Evolutionary conservation across 2,329 filamentous ascomycete species (phyloP).

Genomic region (Fusarium miscanthi): DNA sequence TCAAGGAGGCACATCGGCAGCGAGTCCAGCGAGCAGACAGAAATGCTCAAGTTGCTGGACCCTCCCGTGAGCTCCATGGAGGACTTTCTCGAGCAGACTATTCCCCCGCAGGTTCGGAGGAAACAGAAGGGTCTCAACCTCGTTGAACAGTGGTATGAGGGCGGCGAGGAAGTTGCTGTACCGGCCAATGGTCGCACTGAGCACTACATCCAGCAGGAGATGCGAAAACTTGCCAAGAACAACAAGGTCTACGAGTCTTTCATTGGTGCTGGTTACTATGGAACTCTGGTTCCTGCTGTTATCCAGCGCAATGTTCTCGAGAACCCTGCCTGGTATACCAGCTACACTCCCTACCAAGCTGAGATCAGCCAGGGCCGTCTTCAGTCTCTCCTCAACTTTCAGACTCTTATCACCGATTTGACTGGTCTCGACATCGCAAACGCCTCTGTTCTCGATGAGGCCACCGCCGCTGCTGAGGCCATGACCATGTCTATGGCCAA

Average conservation of each 20-base stretch:
- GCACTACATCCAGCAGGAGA: slow-evolving; percentile 57
- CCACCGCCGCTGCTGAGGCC: slow-evolving; percentile 92
- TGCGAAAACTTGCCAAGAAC: slow-evolving; percentile 63
- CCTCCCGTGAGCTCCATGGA: slow-evolving; percentile 80
- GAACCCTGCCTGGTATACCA: slow-evolving; percentile 96
- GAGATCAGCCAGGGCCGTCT: slow-evolving; percentile 96
- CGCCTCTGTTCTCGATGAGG: slow-evolving; percentile 90
- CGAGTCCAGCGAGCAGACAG: slow-evolving; percentile 70
- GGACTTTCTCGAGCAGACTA: slow-evolving; percentile 84
- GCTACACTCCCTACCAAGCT: slow-evolving; percentile 96
- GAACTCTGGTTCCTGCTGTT: slow-evolving; percentile 84
- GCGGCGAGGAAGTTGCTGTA: slow-evolving; percentile 34
- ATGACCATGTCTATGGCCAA: slow-evolving; percentile 86
- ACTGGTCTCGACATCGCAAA: slow-evolving; percentile 90
- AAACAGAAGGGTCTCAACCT: slow-evolving; percentile 43
- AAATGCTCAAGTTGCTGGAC: slow-evolving; percentile 84
- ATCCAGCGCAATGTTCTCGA: slow-evolving; percentile 94
- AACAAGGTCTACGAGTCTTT: slow-evolving; percentile 69
- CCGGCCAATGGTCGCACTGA: slow-evolving; percentile 43
- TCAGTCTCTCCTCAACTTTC: slow-evolving; percentile 93
- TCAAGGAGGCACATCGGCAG: slow-evolving; percentile 88
- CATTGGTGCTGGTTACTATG: slow-evolving; percentile 90
- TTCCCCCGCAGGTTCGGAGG: slow-evolving; percentile 75
- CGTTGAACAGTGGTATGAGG: slow-evolving; percentile 46
- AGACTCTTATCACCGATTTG: slow-evolving; percentile 90